Conservation (phyloP, 106 monocot species). For the Phalaenopsis aphrodite region DNA sequence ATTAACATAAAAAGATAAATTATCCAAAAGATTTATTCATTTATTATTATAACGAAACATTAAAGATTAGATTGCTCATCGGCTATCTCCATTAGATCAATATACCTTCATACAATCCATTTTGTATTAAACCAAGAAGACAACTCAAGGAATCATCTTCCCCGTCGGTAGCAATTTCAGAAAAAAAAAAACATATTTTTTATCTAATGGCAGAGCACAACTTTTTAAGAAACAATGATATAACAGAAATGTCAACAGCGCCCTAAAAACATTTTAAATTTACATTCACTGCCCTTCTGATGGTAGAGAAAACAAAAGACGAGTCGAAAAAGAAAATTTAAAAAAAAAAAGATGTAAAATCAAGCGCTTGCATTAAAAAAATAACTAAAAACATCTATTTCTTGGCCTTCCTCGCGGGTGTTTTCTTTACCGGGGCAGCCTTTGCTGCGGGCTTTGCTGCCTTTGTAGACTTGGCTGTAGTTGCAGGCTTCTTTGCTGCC, state of each 20-base stretch:
- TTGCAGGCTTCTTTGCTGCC: slow-evolving; percentile 5
- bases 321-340: neutral
- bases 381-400: neutral
- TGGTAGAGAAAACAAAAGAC: neutral
- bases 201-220: no score
- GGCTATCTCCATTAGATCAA: no score
- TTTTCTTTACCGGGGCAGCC: neutral
- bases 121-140: no score
- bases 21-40: no score
- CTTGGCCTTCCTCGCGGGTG: slow-evolving; percentile 8
- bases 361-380: neutral
- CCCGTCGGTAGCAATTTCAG: no score
- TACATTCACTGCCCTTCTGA: neutral
- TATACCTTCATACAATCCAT: no score
- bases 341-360: neutral
- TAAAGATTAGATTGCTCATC: no score
- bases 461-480: slow-evolving; percentile 9
- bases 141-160: no score
- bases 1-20: no score
- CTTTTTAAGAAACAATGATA: neutral
- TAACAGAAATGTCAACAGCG: neutral
- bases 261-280: slow-evolving; percentile 1
- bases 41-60: no score
- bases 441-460: slow-evolving; percentile 17
- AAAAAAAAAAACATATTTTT: no score